Base-by-base conservation (phyloP, 768 basidiomycete species). In the Exsudoporus frostii region DNA sequence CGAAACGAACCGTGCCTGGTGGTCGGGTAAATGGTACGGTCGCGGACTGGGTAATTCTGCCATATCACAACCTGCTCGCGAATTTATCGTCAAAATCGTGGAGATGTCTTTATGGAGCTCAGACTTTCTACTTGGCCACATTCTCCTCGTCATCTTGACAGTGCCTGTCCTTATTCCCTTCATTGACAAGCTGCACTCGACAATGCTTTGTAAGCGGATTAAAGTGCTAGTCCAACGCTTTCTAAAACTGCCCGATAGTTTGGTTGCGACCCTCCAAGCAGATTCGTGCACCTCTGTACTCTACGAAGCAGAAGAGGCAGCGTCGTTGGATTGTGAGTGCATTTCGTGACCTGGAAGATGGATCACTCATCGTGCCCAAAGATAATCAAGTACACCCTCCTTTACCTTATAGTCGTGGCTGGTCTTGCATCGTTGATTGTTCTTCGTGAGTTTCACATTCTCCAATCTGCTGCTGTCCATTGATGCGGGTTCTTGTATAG, bases 1-100 rank as follows among this genome's bases (percentile, higher is more conserved):
- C 66, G 94, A 98, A 76, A 95, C 92, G 25, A 98, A 98, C 75
- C 81, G 91, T 55, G 95, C 95, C 2, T 98, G 96, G 96, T 99
- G 97, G 97, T 94, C 95, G 17, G 95, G 94, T 56, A 88, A 90
- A 76, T 98, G 97, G 97, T 95, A 95, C 67, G 94, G 95, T 43
- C 82, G 93, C 53, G 91, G 92, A 27, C 78, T 99, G 19, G 96
- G 96, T 14, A 80, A 80, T n/a, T 88, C 90, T 32, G 92, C 90
- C 34, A 85, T 96, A 68, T 94, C 92, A 29, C 97, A 98, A 68
- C 94, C 95, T 30, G 93, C 92, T 51, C 87, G 97, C 68, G 97
- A 98, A 78, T 97, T 90, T 66, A 82, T 98, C 51, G 95, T 98
- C 74, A 99, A 98, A 79, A 91, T 96, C 53, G 92, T 98, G 58